A percentile compares a stretch with the other conserved stretches of the same genome.
These are phyloP conservation scores for Heliamphora exappendiculata DNA, from an alignment of 148 eudicot genomes.

Conservation along the genomic window DNA sequence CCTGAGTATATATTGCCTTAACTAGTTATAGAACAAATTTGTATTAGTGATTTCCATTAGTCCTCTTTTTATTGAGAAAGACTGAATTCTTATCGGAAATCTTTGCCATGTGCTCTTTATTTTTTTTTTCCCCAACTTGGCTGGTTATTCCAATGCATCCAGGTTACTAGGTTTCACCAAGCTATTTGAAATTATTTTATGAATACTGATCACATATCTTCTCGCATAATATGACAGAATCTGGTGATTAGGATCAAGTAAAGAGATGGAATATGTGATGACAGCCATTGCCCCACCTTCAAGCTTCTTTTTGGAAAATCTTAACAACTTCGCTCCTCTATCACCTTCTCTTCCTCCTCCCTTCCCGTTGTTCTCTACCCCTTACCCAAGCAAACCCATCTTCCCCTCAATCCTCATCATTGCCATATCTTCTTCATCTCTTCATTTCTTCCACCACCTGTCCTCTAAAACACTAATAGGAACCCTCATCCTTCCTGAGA, in stretches of 20 bases:
- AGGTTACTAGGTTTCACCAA: neutral
- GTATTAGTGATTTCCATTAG: neutral
- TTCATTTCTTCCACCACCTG: constrained; percentile 55
- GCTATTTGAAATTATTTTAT: neutral
- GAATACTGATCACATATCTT: constrained; percentile 9
- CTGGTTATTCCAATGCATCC: neutral
- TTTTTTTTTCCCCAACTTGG: neutral
- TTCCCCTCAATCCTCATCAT: constrained; percentile 73
- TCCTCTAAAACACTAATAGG: constrained; percentile 65
- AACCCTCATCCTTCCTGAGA: constrained; percentile 71
- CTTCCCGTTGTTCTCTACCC: constrained; percentile 45
- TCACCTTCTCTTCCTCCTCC: constrained; percentile 65
- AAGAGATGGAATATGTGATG: constrained; percentile 83
- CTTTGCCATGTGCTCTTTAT: neutral
- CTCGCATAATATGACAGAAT: constrained; percentile 26
- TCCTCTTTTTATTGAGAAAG: neutral
- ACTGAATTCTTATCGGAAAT: neutral
- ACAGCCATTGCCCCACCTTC: constrained; percentile 95
- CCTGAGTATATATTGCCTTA: neutral
- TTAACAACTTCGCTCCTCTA: constrained; percentile 74
- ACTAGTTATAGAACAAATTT: neutral
- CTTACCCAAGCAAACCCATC: constrained; percentile 34
- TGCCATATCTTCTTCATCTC: constrained; percentile 74
- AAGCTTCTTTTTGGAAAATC: constrained; percentile 80
- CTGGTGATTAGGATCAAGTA: constrained; percentile 6